These are phyloP conservation scores for Rosa lucieae DNA, from an alignment of 306 rosid genomes.

Conservation along the genomic window DNA sequence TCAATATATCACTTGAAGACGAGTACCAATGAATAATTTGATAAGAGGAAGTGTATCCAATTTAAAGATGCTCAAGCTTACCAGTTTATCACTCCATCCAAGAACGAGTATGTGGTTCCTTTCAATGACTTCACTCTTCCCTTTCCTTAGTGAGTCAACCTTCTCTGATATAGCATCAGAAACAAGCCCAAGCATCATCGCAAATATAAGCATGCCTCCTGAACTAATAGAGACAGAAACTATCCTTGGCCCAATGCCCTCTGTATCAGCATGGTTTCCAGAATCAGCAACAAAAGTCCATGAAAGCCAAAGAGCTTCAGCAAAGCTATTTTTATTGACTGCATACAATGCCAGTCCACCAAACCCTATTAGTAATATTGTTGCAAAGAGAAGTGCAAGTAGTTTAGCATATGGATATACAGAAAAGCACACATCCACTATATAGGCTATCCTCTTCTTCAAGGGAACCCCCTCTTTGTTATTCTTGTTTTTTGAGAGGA, in stretches of 20 bases:
- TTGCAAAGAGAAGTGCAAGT: conserved; percentile 93
- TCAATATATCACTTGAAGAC: neutral
- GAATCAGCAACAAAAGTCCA: conserved; percentile 98
- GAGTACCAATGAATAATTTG: no score
- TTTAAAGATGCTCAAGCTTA: conserved; percentile 30
- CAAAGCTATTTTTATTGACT: conserved; percentile 80
- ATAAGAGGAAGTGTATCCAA: neutral
- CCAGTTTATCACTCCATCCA: conserved; percentile 99
- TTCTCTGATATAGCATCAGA: conserved; percentile 97
- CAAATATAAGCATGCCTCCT: conserved; percentile 98
- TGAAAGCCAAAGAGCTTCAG: conserved; percentile 97
- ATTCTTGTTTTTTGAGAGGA: conserved; percentile 53
- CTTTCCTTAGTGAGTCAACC: conserved; percentile 95
- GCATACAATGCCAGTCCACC: conserved; percentile 95
- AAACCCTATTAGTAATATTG: conserved; percentile 82
- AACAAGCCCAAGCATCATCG: conserved; percentile 98
- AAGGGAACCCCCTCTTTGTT: conserved; percentile 82
- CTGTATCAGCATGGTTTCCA: conserved; percentile 95
- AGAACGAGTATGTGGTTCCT: conserved; percentile 92
- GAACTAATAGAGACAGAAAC: conserved; percentile 96
- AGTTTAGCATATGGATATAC: conserved; percentile 94
- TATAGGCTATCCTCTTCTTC: conserved; percentile 88
- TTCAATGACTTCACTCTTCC: conserved; percentile 98
- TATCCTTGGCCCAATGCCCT: conserved; percentile 91
- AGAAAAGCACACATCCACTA: conserved; percentile 90